Evolutionary conservation across 179 eudicot genomes (phyloP).

Genomic region (Amaranthus tricolor): DNA sequence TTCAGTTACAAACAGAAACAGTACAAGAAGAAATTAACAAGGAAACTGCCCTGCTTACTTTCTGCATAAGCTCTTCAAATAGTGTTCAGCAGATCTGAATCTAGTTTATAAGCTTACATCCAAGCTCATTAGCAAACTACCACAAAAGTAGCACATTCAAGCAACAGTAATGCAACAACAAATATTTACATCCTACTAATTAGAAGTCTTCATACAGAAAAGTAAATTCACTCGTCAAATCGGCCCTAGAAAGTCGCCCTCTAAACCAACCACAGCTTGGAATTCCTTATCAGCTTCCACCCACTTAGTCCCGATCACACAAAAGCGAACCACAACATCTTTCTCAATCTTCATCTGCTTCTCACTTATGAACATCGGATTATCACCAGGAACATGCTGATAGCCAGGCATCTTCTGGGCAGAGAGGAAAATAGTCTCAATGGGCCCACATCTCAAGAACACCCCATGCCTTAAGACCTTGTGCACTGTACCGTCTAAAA

Average conservation of each 20-base stretch:
- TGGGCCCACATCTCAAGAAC: conserved; percentile 64
- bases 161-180: neutral
- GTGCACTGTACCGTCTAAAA: conserved; percentile 58
- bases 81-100: too few relatives aligned
- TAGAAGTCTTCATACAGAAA: neutral
- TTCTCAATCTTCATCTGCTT: conserved; percentile 62
- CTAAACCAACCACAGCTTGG: conserved; percentile 62
- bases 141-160: neutral
- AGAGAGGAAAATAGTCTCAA: conserved; percentile 54
- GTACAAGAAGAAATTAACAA: too few relatives aligned
- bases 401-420: conserved; percentile 64
- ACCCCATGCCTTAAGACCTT: conserved; percentile 65
- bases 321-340: conserved; percentile 51
- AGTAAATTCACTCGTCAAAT: conserved; percentile 18
- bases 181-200: conserved; percentile 17
- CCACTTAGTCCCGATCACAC: conserved; percentile 54
- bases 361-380: conserved; percentile 54
- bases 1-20: too few relatives aligned
- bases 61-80: too few relatives aligned
- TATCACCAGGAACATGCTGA: conserved; percentile 59
- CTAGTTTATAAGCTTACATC: too few relatives aligned
- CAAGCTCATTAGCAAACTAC: neutral
- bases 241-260: conserved; percentile 70
- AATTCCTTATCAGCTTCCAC: conserved; percentile 64
- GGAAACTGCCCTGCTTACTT: too few relatives aligned